Conservation (phyloP, 805 yeast genomes). For the Teunomyces aglyptinius region DNA sequence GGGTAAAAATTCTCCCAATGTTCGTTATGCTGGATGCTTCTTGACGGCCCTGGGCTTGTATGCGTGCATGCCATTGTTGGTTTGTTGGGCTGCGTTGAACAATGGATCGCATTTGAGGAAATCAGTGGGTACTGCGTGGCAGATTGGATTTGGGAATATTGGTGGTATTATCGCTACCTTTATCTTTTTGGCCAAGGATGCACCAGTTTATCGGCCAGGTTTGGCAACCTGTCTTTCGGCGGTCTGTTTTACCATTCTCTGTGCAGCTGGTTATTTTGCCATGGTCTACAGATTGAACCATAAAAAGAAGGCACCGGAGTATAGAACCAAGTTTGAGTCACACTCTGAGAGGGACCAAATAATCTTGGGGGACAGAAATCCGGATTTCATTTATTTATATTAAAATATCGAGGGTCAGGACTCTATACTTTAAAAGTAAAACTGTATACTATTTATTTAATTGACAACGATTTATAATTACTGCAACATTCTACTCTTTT, state of each 20-base stretch:
- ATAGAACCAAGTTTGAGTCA: conserved; percentile 24
- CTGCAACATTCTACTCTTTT: no score
- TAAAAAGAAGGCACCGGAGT: conserved; percentile 24
- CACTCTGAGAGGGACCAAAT: conserved; percentile 29
- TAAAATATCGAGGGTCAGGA: conserved; percentile 11
- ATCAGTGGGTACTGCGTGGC: conserved; percentile 57
- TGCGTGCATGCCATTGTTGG: conserved; percentile 64
- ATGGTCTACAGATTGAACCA: conserved; percentile 18
- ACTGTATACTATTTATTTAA: neutral
- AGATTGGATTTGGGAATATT: conserved; percentile 70
- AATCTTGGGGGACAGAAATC: conserved; percentile 37
- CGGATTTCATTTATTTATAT: conserved; percentile 35
- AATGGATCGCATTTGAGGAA: conserved; percentile 63
- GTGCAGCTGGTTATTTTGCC: conserved; percentile 32
- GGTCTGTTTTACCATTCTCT: conserved; percentile 39
- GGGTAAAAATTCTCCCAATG: conserved; percentile 32
- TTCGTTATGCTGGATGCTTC: conserved; percentile 64
- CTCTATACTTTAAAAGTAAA: no score
- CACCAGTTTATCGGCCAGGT: conserved; percentile 61
- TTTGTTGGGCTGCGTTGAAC: conserved; percentile 66
- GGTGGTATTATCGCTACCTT: conserved; percentile 69
- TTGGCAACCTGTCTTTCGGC: conserved; percentile 51
- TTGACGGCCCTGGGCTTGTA: conserved; percentile 57
- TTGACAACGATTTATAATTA: neutral
- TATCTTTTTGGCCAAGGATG: conserved; percentile 51